Base-by-base conservation (phyloP, 306 rosid genomes). In the Luffa aegyptiaca region DNA sequence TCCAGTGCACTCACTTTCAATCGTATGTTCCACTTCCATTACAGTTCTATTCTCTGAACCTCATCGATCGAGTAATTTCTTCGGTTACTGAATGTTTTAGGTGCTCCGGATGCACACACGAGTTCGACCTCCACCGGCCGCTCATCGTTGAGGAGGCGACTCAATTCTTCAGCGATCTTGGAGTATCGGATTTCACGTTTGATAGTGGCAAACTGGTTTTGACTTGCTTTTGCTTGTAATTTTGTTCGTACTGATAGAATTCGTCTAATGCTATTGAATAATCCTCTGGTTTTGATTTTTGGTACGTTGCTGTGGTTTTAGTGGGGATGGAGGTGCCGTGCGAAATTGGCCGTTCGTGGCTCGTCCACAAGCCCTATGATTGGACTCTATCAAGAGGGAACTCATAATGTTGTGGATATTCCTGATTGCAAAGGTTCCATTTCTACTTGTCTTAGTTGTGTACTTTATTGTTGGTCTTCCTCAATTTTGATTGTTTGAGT, bases 271-370 rank as follows among this genome's bases (percentile, higher is more conserved):
- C 81, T 0, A 2, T 9, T 49, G 8, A 17, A 41, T 71, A 78
- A 9, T 45, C 39, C 61, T n/a, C 18, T 44, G 59, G 79, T 48
- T 83, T 52, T 64, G 18, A 37, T 56, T 35, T 5, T 42, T 75
- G 31, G 56, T 73, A n/a, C 11, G 51, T 69, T 20, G 10, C 7
- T 44, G 41, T 76, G 5, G 13, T 39, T 48, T 55, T 45, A 92
- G 98, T 92, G 96, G 93, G 92, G 89, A 73, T 94, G 98, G 98
- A 87, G 98, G 84, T 92, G 98, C 86, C 96, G 98, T 0, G 98
- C 97, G 44, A 94, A 94, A 81, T 79, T 94, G 80, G 98, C 95
- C 0, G 96, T 94, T 74, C 97, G 98, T 17, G 98, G 97, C 78
- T 87, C 93, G 12, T 46, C 91, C 2, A 75, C 65, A 13, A 69